A percentile compares a stretch with the other conserved stretches of the same genome.
Evolutionary conservation across 2,329 filamentous ascomycete genomes (phyloP).

Genomic region (Fusarium setosum): DNA sequence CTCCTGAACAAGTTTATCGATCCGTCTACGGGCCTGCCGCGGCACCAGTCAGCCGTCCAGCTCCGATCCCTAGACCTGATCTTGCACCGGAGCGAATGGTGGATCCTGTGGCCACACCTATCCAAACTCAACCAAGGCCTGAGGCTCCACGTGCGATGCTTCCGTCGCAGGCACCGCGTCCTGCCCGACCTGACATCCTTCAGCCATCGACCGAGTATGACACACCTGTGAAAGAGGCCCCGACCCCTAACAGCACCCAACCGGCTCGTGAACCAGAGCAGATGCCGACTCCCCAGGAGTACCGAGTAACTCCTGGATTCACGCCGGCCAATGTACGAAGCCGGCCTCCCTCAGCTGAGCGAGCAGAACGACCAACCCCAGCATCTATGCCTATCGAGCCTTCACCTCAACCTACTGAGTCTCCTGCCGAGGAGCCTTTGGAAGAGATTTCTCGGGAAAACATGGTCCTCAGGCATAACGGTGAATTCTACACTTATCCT

Average conservation of each 20-base stretch:
- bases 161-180: conserved; percentile 24
- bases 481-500: conserved; percentile 61
- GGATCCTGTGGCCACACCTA: conserved; percentile 19
- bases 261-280: conserved; percentile 38
- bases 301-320: conserved; percentile 42
- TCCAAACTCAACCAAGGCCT: conserved; percentile 17
- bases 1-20: conserved; percentile 5
- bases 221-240: conserved; percentile 24
- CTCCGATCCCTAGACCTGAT: conserved; percentile 21
- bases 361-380: conserved; percentile 44
- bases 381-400: conserved; percentile 40
- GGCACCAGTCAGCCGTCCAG: neutral
- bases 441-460: conserved; percentile 57
- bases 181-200: conserved; percentile 24
- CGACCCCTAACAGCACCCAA: conserved; percentile 20
- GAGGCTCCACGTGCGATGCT: conserved; percentile 25
- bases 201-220: conserved; percentile 38
- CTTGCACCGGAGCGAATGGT: conserved; percentile 35
- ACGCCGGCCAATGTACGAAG: conserved; percentile 47
- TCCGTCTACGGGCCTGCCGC: conserved; percentile 2
- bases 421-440: conserved; percentile 14
- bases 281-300: conserved; percentile 42
- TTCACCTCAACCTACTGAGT: conserved; percentile 41
- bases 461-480: conserved; percentile 61
- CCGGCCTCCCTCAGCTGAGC: conserved; percentile 41